Evolutionary conservation across 768 basidiomycete species (phyloP), one percentile per base, ranked within the genome.

Genomic region (Pleurotus pulmonarius): DNA sequence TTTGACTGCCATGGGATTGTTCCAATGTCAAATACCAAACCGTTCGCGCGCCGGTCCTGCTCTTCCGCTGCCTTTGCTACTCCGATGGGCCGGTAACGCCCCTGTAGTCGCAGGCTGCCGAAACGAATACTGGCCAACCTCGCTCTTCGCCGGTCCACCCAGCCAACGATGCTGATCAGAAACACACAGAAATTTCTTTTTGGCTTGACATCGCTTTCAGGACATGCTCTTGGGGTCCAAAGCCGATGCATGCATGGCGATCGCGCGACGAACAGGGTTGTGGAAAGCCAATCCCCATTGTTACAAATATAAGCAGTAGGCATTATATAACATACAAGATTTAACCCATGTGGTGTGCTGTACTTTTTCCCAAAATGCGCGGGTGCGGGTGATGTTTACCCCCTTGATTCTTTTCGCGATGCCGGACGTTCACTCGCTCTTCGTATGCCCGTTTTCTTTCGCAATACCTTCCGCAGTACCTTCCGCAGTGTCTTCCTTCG

Each of bases 401-500:
- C 29, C 29, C 4, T 34, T 9, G 29, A 34, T 34, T 34, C 29
- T 34, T 34, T 34, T 34, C 29, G 29, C 29, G 29, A 34, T 34
- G 29, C 29, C 9, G 29, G 9, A 37, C 48, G 51, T 41, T 41
- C 29, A 53, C 13, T 53, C 51, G 22, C n/a, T 41, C 24, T 55
- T 46, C 11, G 43, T 22, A 26, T 44, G 54, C 5, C 41, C 45
- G 26, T 55, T 45, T 7, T 20, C 22, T 18, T 54, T 34, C 16
- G 51, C 26, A 12, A n/a, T 8, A 18, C 49, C 49, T 34, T 34
- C 29, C 16, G 18, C 26, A 12, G 25, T 8, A 18, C 49, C 49
- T 34, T 34, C 29, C 16, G 18, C 38, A 16, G 39, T 16, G 11
- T 66, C 60, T 61, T 61, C 59, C 66, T 65, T 65, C 18, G 75